Base-by-base conservation (phyloP, 805 yeast species). In the Yarrowia porcina region DNA sequence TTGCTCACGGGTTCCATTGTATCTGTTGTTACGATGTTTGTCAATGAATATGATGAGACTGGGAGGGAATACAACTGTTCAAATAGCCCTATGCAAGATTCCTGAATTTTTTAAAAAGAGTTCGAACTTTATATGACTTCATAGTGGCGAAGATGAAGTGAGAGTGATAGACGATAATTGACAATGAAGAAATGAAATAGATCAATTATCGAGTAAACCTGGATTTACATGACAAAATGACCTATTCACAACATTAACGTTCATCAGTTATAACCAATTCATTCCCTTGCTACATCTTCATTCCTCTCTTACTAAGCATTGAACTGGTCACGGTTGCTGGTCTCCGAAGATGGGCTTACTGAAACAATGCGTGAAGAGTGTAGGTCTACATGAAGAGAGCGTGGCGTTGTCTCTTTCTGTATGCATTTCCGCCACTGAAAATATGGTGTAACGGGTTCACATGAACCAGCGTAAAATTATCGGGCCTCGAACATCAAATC, bases 1-100 rank as follows among this genome's bases (percentile, higher is more conserved):
- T 52, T 52, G 59, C 59, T 52, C 44, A 52, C 44, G 44, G 59
- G 59, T 52, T 52, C 59, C 59, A 52, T 52, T 52, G 59, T 35
- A 33, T 21, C 17, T 23, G 36, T 30, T 9, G 27, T 28, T 28
- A 18, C 20, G 18, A 25, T 27, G 18, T 28, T 44, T 9, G 21
- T 25, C 49, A 27, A 44, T 44, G 49, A 45, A 45, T 36, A 36
- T 28, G 45, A 17, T 27, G 50, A 11, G 50, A 27, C 17, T 17
- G 17, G 56, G 39, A 32, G 39, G 39, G 56, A 49, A 33, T 32
- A 20, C 49, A 21, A 32, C 28, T 0, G 27, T 49, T 49, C 10
- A 33, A 32, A 25, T 13, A 23, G 21, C 23, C 25, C 44, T 25
- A 52, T 52, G 59, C 59, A 52, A 18, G 59, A 52, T 52, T 33